A percentile compares a stretch with the other conserved stretches of the same genome.
These are phyloP conservation scores for Bertia moriformis DNA, from an alignment of 2,329 filamentous ascomycete species.

Conservation along the genomic window DNA sequence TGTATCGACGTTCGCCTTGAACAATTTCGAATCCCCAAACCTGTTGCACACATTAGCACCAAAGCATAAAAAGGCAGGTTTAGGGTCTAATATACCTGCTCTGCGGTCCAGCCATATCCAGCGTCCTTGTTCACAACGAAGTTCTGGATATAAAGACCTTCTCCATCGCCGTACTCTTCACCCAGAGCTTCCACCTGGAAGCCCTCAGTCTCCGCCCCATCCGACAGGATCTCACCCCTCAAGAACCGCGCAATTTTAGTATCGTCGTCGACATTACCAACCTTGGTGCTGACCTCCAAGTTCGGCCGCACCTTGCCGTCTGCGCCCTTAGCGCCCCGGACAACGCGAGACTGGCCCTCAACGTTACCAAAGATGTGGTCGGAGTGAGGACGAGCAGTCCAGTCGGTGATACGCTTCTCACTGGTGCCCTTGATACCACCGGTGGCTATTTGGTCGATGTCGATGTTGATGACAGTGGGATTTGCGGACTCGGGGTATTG, in stretches of 20 bases:
- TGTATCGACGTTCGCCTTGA: slow-evolving; percentile 20
- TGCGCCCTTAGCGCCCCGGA: slow-evolving; percentile 15
- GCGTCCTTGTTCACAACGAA: slow-evolving; percentile 27
- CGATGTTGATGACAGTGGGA: slow-evolving; percentile 27
- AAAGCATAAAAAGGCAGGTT: background rate
- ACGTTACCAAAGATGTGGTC: slow-evolving; percentile 51
- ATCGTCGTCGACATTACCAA: slow-evolving; percentile 17
- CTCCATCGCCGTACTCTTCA: slow-evolving; percentile 21
- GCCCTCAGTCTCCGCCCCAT: slow-evolving; percentile 27
- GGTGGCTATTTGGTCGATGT: slow-evolving; percentile 46
- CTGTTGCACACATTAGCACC: background rate
- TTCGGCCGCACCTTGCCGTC: slow-evolving; percentile 16
- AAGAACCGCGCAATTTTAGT: slow-evolving; percentile 4
- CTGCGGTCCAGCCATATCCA: slow-evolving; percentile 31
- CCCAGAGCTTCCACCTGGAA: slow-evolving; percentile 30
- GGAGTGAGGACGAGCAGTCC: slow-evolving; percentile 31
- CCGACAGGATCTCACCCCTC: slow-evolving; percentile 10
- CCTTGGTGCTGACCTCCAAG: slow-evolving; percentile 18
- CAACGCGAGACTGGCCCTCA: slow-evolving; percentile 28
- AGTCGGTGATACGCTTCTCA: slow-evolving; percentile 42
- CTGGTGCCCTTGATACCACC: slow-evolving; percentile 44
- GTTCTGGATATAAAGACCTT: slow-evolving; percentile 29
- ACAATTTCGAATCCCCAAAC: slow-evolving; percentile 29
- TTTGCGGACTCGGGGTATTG: slow-evolving; percentile 25
- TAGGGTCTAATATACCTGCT: slow-evolving; percentile 19